Evolutionary conservation across 177 flowering plant species (phyloP).

Genomic region (Telopea speciosissima): DNA sequence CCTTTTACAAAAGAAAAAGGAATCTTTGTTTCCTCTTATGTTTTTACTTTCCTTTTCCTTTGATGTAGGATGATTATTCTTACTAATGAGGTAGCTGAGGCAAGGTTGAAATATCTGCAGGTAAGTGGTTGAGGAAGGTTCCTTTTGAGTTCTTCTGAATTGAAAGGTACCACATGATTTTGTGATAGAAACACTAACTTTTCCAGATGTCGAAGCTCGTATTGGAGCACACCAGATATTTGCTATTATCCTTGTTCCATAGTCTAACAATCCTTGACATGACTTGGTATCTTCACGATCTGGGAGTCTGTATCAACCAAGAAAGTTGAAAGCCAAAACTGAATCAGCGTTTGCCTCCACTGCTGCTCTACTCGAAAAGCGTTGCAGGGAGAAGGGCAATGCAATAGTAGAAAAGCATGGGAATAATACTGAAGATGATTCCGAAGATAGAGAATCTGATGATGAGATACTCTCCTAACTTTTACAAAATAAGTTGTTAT

Average conservation of each 20-base stretch:
- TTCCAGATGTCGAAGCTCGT: conserved; percentile 68
- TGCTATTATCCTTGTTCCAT: conserved; percentile 58
- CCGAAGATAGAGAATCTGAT: conserved; percentile 27
- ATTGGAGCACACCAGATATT: no score
- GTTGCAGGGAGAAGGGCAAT: conserved; percentile 61
- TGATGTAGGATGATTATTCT: no score
- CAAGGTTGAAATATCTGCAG: no score
- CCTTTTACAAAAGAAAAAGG: no score
- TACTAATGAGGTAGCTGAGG: no score
- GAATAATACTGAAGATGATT: no score
- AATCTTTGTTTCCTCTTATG: no score
- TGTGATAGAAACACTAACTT: no score
- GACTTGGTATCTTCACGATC: conserved; percentile 29
- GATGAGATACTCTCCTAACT: conserved; percentile 63
- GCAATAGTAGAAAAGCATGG: conserved; percentile 28
- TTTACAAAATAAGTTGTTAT: conserved; percentile 50
- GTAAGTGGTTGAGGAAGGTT: no score
- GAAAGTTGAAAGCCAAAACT: conserved; percentile 46
- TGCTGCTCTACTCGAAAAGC: conserved; percentile 70
- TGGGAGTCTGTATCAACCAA: conserved; percentile 31
- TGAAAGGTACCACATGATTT: no score
- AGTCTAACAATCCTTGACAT: conserved; percentile 30
- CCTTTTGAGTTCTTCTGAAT: no score
- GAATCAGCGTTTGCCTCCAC: conserved; percentile 65
- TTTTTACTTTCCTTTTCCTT: conserved; percentile 28